Evolutionary conservation across 2,329 filamentous ascomycete genomes (phyloP).

Genomic region (Immersiporthe knoxdaviesiana): DNA sequence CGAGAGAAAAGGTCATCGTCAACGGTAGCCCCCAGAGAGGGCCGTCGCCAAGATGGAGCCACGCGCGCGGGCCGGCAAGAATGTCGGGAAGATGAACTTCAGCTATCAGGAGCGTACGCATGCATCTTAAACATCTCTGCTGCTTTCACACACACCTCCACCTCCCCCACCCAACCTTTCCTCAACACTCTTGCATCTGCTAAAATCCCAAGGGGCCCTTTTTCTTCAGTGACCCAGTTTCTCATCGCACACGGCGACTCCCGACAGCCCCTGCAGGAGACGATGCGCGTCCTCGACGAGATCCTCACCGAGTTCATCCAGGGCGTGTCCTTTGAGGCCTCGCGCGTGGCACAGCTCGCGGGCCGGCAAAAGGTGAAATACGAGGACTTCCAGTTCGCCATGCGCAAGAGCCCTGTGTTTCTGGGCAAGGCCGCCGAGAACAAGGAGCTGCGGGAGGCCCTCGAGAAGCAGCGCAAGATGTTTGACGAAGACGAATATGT

Average conservation of each 20-base stretch:
- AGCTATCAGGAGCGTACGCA: slow-evolving; percentile 68
- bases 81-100: slow-evolving; percentile 85
- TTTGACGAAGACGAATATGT: slow-evolving; percentile 65
- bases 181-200: neutral
- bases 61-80: slow-evolving; percentile 75
- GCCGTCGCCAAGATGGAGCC: slow-evolving; percentile 65
- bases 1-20: neutral
- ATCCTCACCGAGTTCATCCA: slow-evolving; percentile 97
- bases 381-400: slow-evolving; percentile 94
- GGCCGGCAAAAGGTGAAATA: slow-evolving; percentile 97
- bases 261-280: slow-evolving; percentile 76
- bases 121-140: neutral
- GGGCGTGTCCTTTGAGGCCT: slow-evolving; percentile 88
- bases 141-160: neutral
- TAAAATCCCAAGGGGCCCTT: neutral
- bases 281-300: slow-evolving; percentile 86
- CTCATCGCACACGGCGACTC: slow-evolving; percentile 83
- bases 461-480: slow-evolving; percentile 80
- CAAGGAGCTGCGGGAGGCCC: slow-evolving; percentile 82
- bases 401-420: slow-evolving; percentile 82
- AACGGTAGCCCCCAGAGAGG: neutral
- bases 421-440: slow-evolving; percentile 89
- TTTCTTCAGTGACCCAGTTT: slow-evolving; percentile 65
- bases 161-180: neutral
- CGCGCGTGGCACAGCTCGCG: slow-evolving; percentile 80